phyloP scores from a whole-genome alignment of 2,329 filamentous ascomycete species.

The Calonectria henricotiae region DNA sequence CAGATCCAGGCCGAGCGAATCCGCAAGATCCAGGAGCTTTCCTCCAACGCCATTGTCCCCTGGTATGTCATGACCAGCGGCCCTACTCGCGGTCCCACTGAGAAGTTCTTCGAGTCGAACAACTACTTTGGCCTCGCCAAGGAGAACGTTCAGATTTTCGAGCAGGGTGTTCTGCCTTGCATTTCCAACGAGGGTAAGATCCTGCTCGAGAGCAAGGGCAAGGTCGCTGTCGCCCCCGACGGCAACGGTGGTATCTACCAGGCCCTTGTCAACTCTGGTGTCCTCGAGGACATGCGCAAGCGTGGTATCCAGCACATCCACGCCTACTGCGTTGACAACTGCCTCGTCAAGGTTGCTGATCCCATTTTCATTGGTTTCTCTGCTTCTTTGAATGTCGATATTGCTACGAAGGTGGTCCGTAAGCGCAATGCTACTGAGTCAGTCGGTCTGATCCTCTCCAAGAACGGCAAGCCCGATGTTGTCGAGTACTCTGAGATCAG shows the following conservation, averaged over 20 bases:
- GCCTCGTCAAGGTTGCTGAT: conserved; percentile 98
- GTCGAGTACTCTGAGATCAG: conserved; percentile 99
- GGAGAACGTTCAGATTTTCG: conserved; percentile 92
- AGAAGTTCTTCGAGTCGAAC: conserved; percentile 92
- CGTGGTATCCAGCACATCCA: conserved; percentile 96
- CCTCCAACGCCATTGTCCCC: conserved; percentile 81
- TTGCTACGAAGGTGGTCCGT: conserved; percentile 98
- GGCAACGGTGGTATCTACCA: conserved; percentile 98
- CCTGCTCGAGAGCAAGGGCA: conserved; percentile 89
- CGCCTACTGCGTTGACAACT: conserved; percentile 99
- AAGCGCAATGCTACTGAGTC: conserved; percentile 98
- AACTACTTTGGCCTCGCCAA: conserved; percentile 91
- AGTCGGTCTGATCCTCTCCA: conserved; percentile 93
- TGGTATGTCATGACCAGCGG: conserved; percentile 99
- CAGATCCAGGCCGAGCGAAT: conserved; percentile 98
- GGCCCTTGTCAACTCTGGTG: conserved; percentile 85
- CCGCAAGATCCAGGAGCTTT: conserved; percentile 86
- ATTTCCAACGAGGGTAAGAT: conserved; percentile 99
- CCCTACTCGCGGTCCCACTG: conserved; percentile 91
- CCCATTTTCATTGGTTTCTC: conserved; percentile 96
- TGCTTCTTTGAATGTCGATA: conserved; percentile 89
- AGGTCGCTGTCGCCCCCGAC: conserved; percentile 94
- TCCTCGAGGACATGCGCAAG: conserved; percentile 89
- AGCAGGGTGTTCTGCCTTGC: conserved; percentile 96
- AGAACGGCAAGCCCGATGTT: conserved; percentile 96